Evolutionary conservation across 208 protist species (phyloP).

Genomic region (Jaenimonas drosophilae): DNA sequence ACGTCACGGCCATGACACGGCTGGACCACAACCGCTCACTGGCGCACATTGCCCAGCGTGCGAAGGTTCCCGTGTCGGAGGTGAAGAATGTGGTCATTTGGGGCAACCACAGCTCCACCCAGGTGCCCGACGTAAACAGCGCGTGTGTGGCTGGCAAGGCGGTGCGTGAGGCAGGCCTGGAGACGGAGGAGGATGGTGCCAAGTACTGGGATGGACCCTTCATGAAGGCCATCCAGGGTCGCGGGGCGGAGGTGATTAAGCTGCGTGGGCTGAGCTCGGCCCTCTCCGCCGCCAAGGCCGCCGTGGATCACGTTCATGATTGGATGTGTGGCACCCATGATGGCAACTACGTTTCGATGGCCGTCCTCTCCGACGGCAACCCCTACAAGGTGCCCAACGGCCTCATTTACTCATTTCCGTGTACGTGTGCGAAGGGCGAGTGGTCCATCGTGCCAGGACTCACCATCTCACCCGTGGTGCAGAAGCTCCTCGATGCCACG

Average conservation of each 20-base stretch:
- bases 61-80: constrained; percentile 35
- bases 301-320: constrained; percentile 61
- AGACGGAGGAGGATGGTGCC: too few relatives aligned
- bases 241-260: constrained; percentile 91
- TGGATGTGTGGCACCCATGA: constrained; percentile 54
- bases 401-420: constrained; percentile 93
- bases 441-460: constrained; percentile 79
- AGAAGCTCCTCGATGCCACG: constrained; percentile 23
- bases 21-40: constrained; percentile 95
- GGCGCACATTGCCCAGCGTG: constrained; percentile 72
- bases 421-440: constrained; percentile 71
- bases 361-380: constrained; percentile 82
- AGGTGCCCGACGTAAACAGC: constrained; percentile 88
- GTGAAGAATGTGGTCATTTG: constrained; percentile 92
- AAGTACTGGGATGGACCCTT: constrained; percentile 72
- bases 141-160: constrained; percentile 49
- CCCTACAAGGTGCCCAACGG: constrained; percentile 85
- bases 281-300: constrained; percentile 88
- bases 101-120: constrained; percentile 95
- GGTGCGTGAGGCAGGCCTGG: constrained; percentile 44
- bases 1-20: constrained; percentile 94
- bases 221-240: constrained; percentile 80
- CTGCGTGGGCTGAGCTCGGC: constrained; percentile 80
- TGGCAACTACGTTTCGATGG: constrained; percentile 89
- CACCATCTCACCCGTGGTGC: constrained; percentile 9